Percentiles rank a stretch among this genome's conserved stretches.
phyloP scores from a whole-genome alignment of 1,139 yeast genomes.

The Suhomyces atakaporum region DNA sequence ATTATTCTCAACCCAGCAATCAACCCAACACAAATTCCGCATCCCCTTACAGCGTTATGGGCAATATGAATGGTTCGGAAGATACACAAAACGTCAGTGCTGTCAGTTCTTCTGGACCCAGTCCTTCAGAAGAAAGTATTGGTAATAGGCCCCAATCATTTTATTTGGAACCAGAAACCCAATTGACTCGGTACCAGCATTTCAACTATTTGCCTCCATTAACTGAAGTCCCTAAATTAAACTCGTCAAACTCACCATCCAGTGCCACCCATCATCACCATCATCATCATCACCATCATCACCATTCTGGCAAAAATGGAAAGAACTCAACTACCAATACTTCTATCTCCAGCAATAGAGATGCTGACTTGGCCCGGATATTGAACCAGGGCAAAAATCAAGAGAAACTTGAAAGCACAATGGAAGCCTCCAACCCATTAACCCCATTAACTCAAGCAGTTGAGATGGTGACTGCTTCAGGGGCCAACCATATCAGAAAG shows the following conservation, averaged over 20 bases:
- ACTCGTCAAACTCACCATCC: slow-evolving; percentile 50
- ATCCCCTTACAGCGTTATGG: slow-evolving; percentile 6
- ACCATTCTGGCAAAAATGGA: slow-evolving; percentile 13
- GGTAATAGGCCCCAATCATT: slow-evolving; percentile 3
- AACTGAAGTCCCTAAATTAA: slow-evolving; percentile 68
- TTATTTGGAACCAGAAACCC: slow-evolving; percentile 56
- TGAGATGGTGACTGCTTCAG: slow-evolving; percentile 43
- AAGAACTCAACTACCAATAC: slow-evolving; percentile 3
- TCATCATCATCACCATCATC: slow-evolving; percentile 34
- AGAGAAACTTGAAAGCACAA: slow-evolving; percentile 1
- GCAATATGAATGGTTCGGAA: slow-evolving; percentile 5
- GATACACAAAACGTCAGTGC: slow-evolving; percentile 4
- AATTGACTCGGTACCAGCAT: slow-evolving; percentile 62
- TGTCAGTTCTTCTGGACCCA: slow-evolving; percentile 11
- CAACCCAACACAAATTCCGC: slow-evolving; percentile 5
- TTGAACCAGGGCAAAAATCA: slow-evolving; percentile 2
- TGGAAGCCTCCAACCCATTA: slow-evolving; percentile 22
- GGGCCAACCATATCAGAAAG: slow-evolving; percentile 19
- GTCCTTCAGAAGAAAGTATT: slow-evolving; percentile 8
- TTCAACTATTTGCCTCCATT: slow-evolving; percentile 73
- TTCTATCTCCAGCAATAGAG: slow-evolving; percentile 22
- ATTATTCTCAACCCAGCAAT: slow-evolving; percentile 44
- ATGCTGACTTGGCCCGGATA: slow-evolving; percentile 7
- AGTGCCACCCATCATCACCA: slow-evolving; percentile 27
- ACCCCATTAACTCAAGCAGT: slow-evolving; percentile 50